Evolutionary conservation across 805 yeast genomes (phyloP), one percentile per base, ranked within the genome.

Genomic region (Ogataea minuta): DNA sequence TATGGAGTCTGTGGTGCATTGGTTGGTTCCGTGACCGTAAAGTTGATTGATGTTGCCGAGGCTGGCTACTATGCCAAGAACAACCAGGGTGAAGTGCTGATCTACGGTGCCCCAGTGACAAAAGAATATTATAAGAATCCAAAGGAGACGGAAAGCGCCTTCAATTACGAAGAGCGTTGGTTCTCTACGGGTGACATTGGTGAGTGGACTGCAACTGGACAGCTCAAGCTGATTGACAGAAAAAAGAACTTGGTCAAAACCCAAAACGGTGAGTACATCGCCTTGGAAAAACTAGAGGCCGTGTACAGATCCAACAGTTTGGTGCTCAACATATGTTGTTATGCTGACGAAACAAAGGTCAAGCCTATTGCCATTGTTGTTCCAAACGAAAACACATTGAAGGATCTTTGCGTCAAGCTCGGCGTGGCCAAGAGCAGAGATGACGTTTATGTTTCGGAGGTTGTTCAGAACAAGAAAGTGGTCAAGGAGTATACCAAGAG

Each of bases 141-240:
- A 43, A 71, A 79, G 59, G 98, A 90, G 67, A 91, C 96, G 13
- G 63, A 70, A 33, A 77, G 64, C 13, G 86, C 95, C 1, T 79
- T 84, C 56, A 70, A 74, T 32, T 72, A 79, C 38, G 84, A 83
- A 45, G 90, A 85, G 53, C 95, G 90, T 16, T 93, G 97, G 97
- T 93, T 93, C 72, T 75, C 71, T 60, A 93, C 98, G 23, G 99
- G 99, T 64, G 99, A 93, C 64, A 88, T 93, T 64, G 96, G 91
- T 59, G 89, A 87, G 70, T 88, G 96, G 95, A 75, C 90, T 29
- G 45, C 78, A 19, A 74, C 71, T 49, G 98, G 98, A 50, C 81
- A 79, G 42, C 72, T 93, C 58, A 79, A 75, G 59, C 71, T 93
- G 45, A 85, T 93, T 62, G 99, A 93, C 68, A 84, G 99, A 62